Evolutionary conservation across 2,329 filamentous ascomycete species (phyloP).

Genomic region (Aspergillus pseudoviridinutans): DNA sequence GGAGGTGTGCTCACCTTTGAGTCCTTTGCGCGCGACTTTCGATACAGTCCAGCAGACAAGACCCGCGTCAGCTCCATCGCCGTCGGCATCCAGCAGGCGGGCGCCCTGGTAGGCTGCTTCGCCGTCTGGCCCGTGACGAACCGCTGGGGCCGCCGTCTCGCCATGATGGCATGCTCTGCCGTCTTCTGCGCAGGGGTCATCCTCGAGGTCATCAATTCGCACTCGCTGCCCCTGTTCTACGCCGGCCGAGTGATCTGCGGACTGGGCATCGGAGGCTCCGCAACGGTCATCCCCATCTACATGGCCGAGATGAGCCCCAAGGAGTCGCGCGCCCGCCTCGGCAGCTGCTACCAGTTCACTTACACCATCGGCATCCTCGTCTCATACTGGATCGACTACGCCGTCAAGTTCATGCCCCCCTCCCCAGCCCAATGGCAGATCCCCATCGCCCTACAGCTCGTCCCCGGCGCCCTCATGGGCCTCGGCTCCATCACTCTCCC

Average conservation of each 20-base stretch:
- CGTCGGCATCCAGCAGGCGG: slow-evolving; percentile 51
- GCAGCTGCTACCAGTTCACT: slow-evolving; percentile 51
- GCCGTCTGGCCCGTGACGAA: slow-evolving; percentile 48
- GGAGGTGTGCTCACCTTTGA: slow-evolving; percentile 47
- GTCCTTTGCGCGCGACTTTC: slow-evolving; percentile 43
- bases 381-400: slow-evolving; percentile 54
- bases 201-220: slow-evolving; percentile 47
- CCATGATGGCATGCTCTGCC: slow-evolving; percentile 44
- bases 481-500: slow-evolving; percentile 47
- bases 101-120: slow-evolving; percentile 51
- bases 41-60: slow-evolving; percentile 36
- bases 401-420: slow-evolving; percentile 21
- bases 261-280: slow-evolving; percentile 47
- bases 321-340: slow-evolving; percentile 46
- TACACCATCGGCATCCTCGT: slow-evolving; percentile 50
- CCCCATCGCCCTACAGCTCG: slow-evolving; percentile 51
- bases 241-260: slow-evolving; percentile 47
- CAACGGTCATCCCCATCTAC: slow-evolving; percentile 42
- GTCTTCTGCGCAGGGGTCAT: slow-evolving; percentile 46
- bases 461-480: slow-evolving; percentile 46
- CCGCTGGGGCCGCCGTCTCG: slow-evolving; percentile 42
- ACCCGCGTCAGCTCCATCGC: slow-evolving; percentile 47
- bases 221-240: slow-evolving; percentile 45
- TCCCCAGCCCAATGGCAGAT: slow-evolving; percentile 52
- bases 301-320: slow-evolving; percentile 45